phyloP scores from a whole-genome alignment of 1,139 yeast species.

The Hanseniaspora gamundiae region DNA sequence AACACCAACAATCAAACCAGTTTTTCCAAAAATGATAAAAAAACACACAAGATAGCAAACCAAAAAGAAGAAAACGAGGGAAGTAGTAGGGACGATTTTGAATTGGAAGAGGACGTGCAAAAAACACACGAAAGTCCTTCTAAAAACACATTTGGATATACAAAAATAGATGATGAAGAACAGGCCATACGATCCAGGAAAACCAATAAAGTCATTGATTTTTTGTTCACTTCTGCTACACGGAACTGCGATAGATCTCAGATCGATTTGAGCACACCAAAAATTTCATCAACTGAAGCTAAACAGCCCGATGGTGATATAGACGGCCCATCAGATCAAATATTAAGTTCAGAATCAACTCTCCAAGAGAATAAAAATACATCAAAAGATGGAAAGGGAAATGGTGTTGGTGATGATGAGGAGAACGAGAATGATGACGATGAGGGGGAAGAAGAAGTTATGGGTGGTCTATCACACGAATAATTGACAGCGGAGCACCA shows the following conservation, averaged over 20 bases:
- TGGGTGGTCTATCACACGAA: conserved; percentile 28
- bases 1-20: conserved; percentile 9
- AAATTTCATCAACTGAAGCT: conserved; percentile 12
- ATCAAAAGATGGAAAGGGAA: conserved; percentile 23
- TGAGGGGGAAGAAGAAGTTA: conserved; percentile 30
- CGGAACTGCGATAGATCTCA: conserved; percentile 8
- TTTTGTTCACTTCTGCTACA: conserved; percentile 39
- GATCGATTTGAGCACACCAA: no score
- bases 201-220: conserved; percentile 75
- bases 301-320: no score
- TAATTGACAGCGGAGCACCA: conserved; percentile 48
- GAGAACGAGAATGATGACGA: no score
- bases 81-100: conserved; percentile 52
- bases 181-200: conserved; percentile 71
- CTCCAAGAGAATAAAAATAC: no score
- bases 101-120: conserved; percentile 78
- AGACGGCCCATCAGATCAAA: no score
- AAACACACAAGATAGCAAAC: conserved; percentile 13
- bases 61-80: conserved; percentile 10
- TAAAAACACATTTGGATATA: conserved; percentile 50
- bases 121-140: conserved; percentile 50
- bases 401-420: no score
- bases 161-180: conserved; percentile 77
- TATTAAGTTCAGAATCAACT: no score
- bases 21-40: conserved; percentile 11